A percentile compares a stretch with the other conserved stretches of the same genome.
These are phyloP conservation scores for Fomitopsis pulvina DNA, from an alignment of 768 basidiomycete genomes.

Conservation along the genomic window DNA sequence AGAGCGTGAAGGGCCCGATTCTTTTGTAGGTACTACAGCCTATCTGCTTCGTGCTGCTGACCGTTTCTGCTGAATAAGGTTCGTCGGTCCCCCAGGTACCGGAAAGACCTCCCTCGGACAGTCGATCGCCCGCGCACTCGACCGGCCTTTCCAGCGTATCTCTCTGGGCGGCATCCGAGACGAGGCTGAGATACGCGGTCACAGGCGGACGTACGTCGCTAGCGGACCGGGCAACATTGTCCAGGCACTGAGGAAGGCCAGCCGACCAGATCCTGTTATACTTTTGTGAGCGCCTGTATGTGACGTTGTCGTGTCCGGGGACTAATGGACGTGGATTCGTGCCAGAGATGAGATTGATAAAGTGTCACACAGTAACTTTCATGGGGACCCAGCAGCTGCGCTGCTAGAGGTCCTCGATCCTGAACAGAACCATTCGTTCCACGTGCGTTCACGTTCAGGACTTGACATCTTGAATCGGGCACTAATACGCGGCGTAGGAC, in stretches of 20 bases:
- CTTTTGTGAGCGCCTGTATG: conserved; percentile 39
- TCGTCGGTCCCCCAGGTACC: conserved; percentile 87
- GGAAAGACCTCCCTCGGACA: conserved; percentile 91
- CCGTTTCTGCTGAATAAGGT: conserved; percentile 31
- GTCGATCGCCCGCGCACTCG: conserved; percentile 77
- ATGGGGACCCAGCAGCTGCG: conserved; percentile 89
- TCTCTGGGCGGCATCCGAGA: conserved; percentile 90
- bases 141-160: conserved; percentile 86
- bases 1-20: conserved; percentile 63
- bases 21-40: conserved; percentile 39
- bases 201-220: conserved; percentile 86
- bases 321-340: background rate
- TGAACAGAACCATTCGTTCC: conserved; percentile 84
- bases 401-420: conserved; percentile 90
- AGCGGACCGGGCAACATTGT: conserved; percentile 81
- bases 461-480: background rate
- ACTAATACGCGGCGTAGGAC: conserved; percentile 44
- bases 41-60: background rate
- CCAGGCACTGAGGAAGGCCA: conserved; percentile 81
- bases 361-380: conserved; percentile 79
- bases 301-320: background rate
- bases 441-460: conserved; percentile 34
- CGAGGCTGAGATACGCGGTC: conserved; percentile 80
- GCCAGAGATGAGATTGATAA: conserved; percentile 92
- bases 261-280: conserved; percentile 73